Evolutionary conservation across 2,329 filamentous ascomycete species (phyloP), one percentile per base, ranked within the genome.

Genomic region (Diaporthe capsici): DNA sequence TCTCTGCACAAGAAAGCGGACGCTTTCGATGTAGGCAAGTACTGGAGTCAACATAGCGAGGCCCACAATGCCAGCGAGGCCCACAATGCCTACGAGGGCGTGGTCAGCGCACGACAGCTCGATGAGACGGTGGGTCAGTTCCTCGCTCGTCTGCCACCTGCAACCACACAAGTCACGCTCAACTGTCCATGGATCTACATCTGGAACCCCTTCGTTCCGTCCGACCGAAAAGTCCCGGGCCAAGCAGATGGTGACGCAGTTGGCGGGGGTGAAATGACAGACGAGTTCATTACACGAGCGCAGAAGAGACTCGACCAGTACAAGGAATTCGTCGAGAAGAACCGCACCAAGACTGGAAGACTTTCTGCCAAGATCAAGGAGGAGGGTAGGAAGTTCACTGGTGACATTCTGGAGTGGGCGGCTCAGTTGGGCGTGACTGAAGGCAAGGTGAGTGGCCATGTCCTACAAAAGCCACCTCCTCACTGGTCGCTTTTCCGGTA

Each of bases 151-250:
- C 22, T 51, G 8, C 44, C 63, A 25, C 63, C 44, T 22, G 28
- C 42, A 2, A 68, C 63, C 13, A 51, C 44, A 39, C 20, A 31
- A 25, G 44, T 68, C 63, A 68, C 44, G 44, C 12, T 10, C 12
- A 22, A 25, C 28, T 68, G 63, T n/a, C 63, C 28, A 25, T 68
- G 44, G 31, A 51, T 68, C 63, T 68, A 68, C 44, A 68, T 37
- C 44, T 68, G 63, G 28, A 68, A 68, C 31, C 63, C 44, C 37
- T 51, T 47, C 12, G 31, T 68, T 39, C 44, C 63, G 20, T 25
- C 63, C 47, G 44, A 51, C 28, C 63, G 42, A 34, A 51, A 17
- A 13, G 6, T 1, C 7, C 28, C 12, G 2, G 44, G 28, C 28
- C 44, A 25, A 5, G 63, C 22, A n/a, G 44, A n/a, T n/a, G 44